These are phyloP conservation scores for Botryotinia calthae DNA, from an alignment of 2,329 filamentous ascomycete genomes.

Conservation along the genomic window DNA sequence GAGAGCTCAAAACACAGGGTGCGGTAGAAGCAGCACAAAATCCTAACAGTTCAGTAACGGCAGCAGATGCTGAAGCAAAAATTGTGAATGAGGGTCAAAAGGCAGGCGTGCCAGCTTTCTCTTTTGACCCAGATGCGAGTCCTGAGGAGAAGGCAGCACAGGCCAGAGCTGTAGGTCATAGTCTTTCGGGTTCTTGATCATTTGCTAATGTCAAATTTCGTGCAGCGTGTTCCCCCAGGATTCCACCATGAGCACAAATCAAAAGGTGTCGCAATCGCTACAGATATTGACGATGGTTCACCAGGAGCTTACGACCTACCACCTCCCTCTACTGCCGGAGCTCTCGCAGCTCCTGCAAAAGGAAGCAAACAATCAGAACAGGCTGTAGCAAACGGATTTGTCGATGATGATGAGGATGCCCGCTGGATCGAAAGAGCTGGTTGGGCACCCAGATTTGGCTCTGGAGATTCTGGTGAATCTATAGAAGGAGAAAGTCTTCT, in stretches of 20 bases:
- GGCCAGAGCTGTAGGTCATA: conserved; percentile 65
- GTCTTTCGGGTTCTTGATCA: background rate
- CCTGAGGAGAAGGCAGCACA: conserved; percentile 82
- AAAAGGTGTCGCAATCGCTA: conserved; percentile 68
- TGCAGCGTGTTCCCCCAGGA: conserved; percentile 60
- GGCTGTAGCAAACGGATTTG: conserved; percentile 45
- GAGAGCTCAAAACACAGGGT: conserved; percentile 78
- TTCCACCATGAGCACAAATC: conserved; percentile 60
- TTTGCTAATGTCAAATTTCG: conserved; percentile 19
- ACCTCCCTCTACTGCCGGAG: conserved; percentile 67
- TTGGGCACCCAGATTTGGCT: conserved; percentile 85
- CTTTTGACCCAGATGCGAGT: conserved; percentile 82
- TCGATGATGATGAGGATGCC: conserved; percentile 49
- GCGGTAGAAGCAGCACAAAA: conserved; percentile 74
- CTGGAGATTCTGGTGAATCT: conserved; percentile 50
- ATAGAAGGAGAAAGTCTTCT: conserved; percentile 64
- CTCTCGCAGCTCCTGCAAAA: conserved; percentile 50
- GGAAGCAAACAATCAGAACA: conserved; percentile 46
- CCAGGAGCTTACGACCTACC: conserved; percentile 74
- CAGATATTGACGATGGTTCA: conserved; percentile 73
- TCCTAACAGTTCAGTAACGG: conserved; percentile 63
- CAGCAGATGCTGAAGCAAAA: conserved; percentile 69
- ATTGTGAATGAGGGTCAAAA: conserved; percentile 75
- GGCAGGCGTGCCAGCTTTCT: conserved; percentile 75
- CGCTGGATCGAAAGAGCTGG: conserved; percentile 62